phyloP scores from a whole-genome alignment of 371 early-diverging fungal genomes.

The Vairimorpha apis region DNA sequence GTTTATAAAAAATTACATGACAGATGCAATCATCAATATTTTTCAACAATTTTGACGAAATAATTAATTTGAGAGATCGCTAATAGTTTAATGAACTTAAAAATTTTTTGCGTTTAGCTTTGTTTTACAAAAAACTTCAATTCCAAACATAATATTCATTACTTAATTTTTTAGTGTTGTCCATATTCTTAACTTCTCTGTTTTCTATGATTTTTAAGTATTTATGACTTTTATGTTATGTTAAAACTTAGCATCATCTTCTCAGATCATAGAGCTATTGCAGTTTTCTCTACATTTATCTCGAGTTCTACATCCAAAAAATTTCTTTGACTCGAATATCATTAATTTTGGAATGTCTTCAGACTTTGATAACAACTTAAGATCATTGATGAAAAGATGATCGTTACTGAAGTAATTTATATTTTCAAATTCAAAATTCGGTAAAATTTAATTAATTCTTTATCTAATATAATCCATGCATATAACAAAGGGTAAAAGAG shows the following conservation, averaged over 20 bases:
- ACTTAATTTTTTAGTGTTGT: background rate
- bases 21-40: background rate
- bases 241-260: background rate
- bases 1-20: background rate
- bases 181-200: background rate
- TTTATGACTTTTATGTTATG: background rate
- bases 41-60: background rate
- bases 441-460: background rate
- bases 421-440: background rate
- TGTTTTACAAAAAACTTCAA: background rate
- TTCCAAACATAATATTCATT: background rate
- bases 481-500: conserved; percentile 14
- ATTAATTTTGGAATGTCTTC: background rate
- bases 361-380: background rate
- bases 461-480: conserved; percentile 15
- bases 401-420: background rate
- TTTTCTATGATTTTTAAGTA: background rate
- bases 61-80: conserved; percentile 3
- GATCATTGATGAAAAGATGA: background rate
- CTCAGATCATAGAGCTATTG: background rate
- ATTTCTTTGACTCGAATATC: background rate
- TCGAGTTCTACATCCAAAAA: background rate
- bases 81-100: background rate
- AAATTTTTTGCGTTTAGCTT: background rate
- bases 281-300: background rate